Conservation (phyloP, 345 rosid genomes). For the Citrus sp. region DNA sequence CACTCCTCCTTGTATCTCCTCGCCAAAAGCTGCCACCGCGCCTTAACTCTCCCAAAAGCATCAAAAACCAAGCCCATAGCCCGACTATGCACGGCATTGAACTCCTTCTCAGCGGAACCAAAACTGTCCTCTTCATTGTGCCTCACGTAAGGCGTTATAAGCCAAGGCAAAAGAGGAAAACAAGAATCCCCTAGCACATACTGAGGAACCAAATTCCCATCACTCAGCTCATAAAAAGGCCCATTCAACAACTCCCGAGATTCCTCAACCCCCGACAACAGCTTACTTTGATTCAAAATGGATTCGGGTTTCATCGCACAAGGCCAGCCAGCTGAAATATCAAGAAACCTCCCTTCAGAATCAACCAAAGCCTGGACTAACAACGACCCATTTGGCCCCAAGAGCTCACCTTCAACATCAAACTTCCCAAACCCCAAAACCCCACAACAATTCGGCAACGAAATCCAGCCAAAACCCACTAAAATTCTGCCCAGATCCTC, state of each 20-base stretch:
- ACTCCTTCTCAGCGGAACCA: constrained; percentile 39
- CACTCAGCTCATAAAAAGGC: constrained; percentile 30
- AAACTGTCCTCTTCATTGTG: constrained; percentile 43
- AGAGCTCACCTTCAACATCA: constrained; percentile 25
- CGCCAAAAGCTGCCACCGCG: constrained; percentile 63
- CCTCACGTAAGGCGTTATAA: constrained; percentile 53
- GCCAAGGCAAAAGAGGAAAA: constrained; percentile 75
- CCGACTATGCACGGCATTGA: constrained; percentile 41
- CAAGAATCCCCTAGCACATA: constrained; percentile 63
- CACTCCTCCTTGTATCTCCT: constrained; percentile 61
- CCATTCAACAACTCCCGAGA: constrained; percentile 47
- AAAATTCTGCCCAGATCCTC: constrained; percentile 37
- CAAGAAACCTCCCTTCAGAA: constrained; percentile 57
- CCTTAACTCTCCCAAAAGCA: constrained; percentile 50
- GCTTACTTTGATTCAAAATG: constrained; percentile 45
- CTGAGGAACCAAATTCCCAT: constrained; percentile 50
- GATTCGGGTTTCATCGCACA: constrained; percentile 42
- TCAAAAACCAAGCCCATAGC: constrained; percentile 41
- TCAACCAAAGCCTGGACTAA: constrained; percentile 82
- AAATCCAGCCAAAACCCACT: constrained; percentile 48
- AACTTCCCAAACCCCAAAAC: constrained; percentile 63
- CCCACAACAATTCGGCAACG: constrained; percentile 76
- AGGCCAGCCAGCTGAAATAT: constrained; percentile 91
- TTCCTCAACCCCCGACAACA: constrained; percentile 41
- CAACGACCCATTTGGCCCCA: constrained; percentile 45